phyloP scores from a whole-genome alignment of 805 yeast genomes.

The Teunomyces funiuensis region DNA sequence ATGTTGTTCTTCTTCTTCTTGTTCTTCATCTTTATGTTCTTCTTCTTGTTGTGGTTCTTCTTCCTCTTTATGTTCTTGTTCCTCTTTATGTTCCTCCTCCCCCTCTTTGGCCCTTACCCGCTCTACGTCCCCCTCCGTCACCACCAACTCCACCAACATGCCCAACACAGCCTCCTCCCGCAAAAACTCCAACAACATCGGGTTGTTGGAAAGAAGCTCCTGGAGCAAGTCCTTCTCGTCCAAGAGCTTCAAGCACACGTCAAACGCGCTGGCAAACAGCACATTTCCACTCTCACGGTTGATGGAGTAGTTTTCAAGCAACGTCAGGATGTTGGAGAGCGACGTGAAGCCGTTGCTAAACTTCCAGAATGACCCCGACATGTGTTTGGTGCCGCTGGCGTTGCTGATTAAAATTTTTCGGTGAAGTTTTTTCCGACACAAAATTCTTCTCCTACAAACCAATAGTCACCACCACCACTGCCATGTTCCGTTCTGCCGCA shows the following conservation, averaged over 20 bases:
- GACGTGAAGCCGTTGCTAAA: conserved; percentile 47
- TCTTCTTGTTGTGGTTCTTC: conserved; percentile 15
- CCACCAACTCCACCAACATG: conserved; percentile 39
- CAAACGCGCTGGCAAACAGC: conserved; percentile 18
- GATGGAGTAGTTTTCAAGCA: conserved; percentile 35
- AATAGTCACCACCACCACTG: background rate
- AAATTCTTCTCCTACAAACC: background rate
- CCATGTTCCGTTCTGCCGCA: background rate
- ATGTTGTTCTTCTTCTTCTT: conserved; percentile 17
- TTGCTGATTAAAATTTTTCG: background rate
- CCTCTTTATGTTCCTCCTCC: background rate
- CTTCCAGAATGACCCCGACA: conserved; percentile 51
- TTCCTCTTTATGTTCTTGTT: background rate
- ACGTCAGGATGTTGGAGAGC: conserved; percentile 38
- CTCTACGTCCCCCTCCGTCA: conserved; percentile 26
- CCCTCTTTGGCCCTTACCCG: background rate
- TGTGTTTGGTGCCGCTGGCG: too few relatives aligned
- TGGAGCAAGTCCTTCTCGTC: conserved; percentile 46
- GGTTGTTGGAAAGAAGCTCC: conserved; percentile 42
- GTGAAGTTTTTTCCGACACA: conserved; percentile 3
- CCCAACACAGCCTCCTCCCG: conserved; percentile 37
- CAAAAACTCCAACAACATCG: conserved; percentile 42
- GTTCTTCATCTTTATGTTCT: conserved; percentile 24
- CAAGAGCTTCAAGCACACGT: conserved; percentile 34
- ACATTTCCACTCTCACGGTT: conserved; percentile 17